These are phyloP conservation scores for Alternaria postmessia DNA, from an alignment of 2,329 filamentous ascomycete genomes.

Conservation along the genomic window DNA sequence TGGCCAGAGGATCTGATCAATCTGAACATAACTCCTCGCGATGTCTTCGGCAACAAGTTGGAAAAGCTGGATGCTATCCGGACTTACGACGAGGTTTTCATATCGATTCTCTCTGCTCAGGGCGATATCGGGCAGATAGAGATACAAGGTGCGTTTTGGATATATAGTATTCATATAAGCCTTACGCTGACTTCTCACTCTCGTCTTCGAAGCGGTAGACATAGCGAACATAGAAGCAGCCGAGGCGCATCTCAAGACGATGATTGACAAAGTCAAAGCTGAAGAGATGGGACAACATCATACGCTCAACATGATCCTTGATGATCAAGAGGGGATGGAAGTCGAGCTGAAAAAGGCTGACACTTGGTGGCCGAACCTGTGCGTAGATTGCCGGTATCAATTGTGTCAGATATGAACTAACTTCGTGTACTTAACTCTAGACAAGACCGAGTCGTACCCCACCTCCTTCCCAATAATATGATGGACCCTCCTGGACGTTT, in stretches of 20 bases:
- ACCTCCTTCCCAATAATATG: constrained; percentile 13
- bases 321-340: constrained; percentile 34
- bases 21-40: constrained; percentile 27
- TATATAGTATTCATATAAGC: neutral
- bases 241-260: constrained; percentile 27
- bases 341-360: constrained; percentile 28
- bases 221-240: constrained; percentile 27
- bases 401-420: neutral
- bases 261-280: constrained; percentile 31
- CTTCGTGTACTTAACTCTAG: neutral
- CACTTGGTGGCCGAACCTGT: constrained; percentile 38
- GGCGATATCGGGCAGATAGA: constrained; percentile 26
- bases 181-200: neutral
- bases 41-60: constrained; percentile 39
- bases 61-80: constrained; percentile 40
- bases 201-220: constrained; percentile 14
- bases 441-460: constrained; percentile 30
- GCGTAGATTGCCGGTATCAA: neutral
- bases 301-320: constrained; percentile 36
- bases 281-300: constrained; percentile 19
- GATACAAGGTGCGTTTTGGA: constrained; percentile 17
- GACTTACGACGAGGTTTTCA: constrained; percentile 38
- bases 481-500: constrained; percentile 35
- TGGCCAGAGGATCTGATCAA: constrained; percentile 37
- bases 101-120: constrained; percentile 23